A percentile compares a stretch with the other conserved stretches of the same genome.
These are phyloP conservation scores for Coemansia sp. DNA, from an alignment of 192 early-diverging fungal genomes.

Conservation along the genomic window DNA sequence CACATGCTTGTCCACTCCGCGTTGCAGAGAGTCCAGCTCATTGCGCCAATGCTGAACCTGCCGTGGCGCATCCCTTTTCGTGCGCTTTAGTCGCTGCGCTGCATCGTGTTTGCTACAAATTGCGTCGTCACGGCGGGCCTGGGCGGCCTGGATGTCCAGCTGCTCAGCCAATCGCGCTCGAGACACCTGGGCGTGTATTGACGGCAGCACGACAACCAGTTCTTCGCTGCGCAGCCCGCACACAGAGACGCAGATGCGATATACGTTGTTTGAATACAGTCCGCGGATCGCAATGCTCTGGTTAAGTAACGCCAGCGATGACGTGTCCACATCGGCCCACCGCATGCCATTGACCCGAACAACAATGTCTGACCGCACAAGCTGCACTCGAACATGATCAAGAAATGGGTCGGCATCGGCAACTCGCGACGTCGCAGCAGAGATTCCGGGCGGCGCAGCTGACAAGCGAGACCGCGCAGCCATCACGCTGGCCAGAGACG, in stretches of 20 bases:
- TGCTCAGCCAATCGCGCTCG: conserved; percentile 2
- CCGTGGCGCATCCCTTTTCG: conserved; percentile 20
- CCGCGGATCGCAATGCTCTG: conserved; percentile 25
- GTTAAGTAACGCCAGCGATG: conserved; percentile 12
- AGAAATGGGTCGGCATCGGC: conserved; percentile 32
- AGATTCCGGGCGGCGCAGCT: background rate
- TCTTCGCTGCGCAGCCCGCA: conserved; percentile 49
- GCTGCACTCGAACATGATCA: conserved; percentile 36
- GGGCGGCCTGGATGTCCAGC: conserved; percentile 2
- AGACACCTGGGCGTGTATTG: background rate
- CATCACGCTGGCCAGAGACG: conserved; percentile 23
- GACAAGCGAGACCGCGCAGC: conserved; percentile 1
- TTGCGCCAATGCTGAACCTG: conserved; percentile 22
- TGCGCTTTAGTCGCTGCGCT: conserved; percentile 17
- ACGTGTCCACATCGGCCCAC: conserved; percentile 19
- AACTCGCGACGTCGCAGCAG: conserved; percentile 3
- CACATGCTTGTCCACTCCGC: conserved; percentile 5
- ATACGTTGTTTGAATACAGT: conserved; percentile 8
- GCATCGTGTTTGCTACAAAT: background rate
- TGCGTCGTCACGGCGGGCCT: conserved; percentile 5
- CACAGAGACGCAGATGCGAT: conserved; percentile 22
- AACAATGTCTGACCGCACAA: conserved; percentile 32
- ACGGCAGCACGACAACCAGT: conserved; percentile 20
- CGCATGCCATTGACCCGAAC: conserved; percentile 45
- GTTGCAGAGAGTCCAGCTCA: conserved; percentile 25